Conservation (phyloP, 805 yeast species). For the Kregervanrija fluxuum region DNA sequence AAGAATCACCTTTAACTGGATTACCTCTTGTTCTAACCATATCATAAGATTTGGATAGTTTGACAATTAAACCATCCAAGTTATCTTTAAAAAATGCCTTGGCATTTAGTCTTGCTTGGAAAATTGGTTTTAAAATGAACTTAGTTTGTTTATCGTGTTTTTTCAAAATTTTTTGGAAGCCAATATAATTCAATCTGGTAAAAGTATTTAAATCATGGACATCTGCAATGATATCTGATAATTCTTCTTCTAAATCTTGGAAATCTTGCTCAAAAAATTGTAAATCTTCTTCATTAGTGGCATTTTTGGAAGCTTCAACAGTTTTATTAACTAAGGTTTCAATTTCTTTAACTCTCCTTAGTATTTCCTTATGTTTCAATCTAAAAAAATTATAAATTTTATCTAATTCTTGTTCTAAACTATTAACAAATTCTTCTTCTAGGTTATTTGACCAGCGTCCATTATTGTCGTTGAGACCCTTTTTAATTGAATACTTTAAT, state of each 20-base stretch:
- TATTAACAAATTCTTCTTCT: slow-evolving; percentile 75
- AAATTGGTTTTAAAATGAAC: slow-evolving; percentile 79
- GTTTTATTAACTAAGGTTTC: slow-evolving; percentile 63
- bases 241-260: slow-evolving; percentile 66
- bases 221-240: slow-evolving; percentile 88
- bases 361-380: slow-evolving; percentile 79
- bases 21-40: slow-evolving; percentile 93
- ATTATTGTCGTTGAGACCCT: slow-evolving; percentile 48
- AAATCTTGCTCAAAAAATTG: slow-evolving; percentile 53
- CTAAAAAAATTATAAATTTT: slow-evolving; percentile 89
- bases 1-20: slow-evolving; percentile 88
- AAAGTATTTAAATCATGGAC: slow-evolving; percentile 95
- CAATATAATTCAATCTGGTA: slow-evolving; percentile 89
- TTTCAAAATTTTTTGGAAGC: slow-evolving; percentile 93
- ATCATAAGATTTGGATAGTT: slow-evolving; percentile 83
- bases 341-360: slow-evolving; percentile 75
- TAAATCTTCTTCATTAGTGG: slow-evolving; percentile 27
- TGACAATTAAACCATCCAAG: slow-evolving; percentile 82
- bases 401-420: slow-evolving; percentile 78
- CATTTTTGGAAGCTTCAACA: slow-evolving; percentile 37
- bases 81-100: slow-evolving; percentile 96
- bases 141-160: slow-evolving; percentile 91
- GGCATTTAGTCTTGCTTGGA: slow-evolving; percentile 85
- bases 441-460: slow-evolving; percentile 66
- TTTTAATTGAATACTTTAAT: slow-evolving; percentile 72